Conservation (phyloP, 108 stramenopile genomes). For the Cyclotella kingstonii region DNA sequence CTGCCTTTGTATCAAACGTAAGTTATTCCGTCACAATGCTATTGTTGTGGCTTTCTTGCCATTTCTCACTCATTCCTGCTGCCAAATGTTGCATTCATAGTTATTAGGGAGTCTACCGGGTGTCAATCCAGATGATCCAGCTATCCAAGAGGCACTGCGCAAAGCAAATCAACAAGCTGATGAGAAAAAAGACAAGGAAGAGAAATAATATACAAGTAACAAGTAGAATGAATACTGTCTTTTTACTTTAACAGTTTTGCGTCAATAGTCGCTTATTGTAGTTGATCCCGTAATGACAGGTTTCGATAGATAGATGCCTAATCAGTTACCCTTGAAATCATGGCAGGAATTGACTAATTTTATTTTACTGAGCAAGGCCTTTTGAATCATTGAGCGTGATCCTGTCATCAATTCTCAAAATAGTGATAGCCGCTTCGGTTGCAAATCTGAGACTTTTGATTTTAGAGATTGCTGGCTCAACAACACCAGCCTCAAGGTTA, state of each 20-base stretch:
- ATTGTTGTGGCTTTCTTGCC: background rate
- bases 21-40: background rate
- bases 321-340: too few species aligned
- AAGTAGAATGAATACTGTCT: too few species aligned
- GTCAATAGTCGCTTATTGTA: too few species aligned
- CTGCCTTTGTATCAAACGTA: conserved; percentile 23
- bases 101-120: conserved; percentile 85
- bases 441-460: conserved; percentile 99
- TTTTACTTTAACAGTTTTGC: too few species aligned
- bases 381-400: conserved; percentile 54
- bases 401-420: conserved; percentile 97
- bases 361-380: conserved; percentile 13
- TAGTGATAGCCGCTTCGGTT: conserved; percentile 98
- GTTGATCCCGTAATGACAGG: too few species aligned
- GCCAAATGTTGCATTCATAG: conserved; percentile 6
- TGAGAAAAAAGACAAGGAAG: conserved; percentile 54
- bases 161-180: conserved; percentile 48
- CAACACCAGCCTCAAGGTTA: conserved; percentile 94
- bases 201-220: too few species aligned
- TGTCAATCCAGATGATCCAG: conserved; percentile 90
- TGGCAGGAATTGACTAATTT: too few species aligned
- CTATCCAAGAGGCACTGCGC: conserved; percentile 81
- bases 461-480: conserved; percentile 99
- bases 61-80: background rate
- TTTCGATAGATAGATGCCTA: too few species aligned